Evolutionary conservation across 768 basidiomycete genomes (phyloP), one percentile per base, ranked within the genome.

Genomic region (Sarcodon aspratus): DNA sequence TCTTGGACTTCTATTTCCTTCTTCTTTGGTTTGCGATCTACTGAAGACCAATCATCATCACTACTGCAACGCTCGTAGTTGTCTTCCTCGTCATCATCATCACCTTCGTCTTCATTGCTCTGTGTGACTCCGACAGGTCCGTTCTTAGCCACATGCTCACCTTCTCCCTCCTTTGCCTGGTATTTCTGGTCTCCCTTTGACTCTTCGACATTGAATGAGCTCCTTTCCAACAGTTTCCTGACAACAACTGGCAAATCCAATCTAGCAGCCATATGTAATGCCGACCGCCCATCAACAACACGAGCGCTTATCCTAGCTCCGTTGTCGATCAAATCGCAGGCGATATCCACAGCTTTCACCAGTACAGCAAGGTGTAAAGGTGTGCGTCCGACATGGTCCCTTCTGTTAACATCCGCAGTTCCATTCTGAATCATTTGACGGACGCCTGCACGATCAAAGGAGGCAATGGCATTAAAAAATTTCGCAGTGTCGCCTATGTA

Each of bases 311-410:
- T 77, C 45, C 75, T 65, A 2, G 74, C 76, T 3, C 74, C 76
- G 12, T 73, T 71, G 36, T 80, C 72, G 45, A 82, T 68, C 32
- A 82, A 66, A 33, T 71, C 69, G 50, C 62, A 63, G 0, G 75
- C 74, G 46, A 78, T 70, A 1, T 74, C 74, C 4, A 55, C 56
- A 0, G 69, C 70, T 36, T 67, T 66, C 36, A 66, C 67, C 11
- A 79, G 47, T 44, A 82, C 71, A 3, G 79, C 78, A 33, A 79
- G 61, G 45, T 81, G 80, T 13, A 82, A 64, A 2, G 72, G 62
- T 7, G 78, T 76, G 5, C 80, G 74, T 0, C 80, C 80, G 37
- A 81, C 76, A 46, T 79, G 76, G 59, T 81, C 79, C 3, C 80
- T 72, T 35, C 68, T 65, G 53, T 78, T 68, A 27, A 80, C 56